Evolutionary conservation across 1,139 yeast genomes (phyloP), one percentile per base, ranked within the genome.

Genomic region (Wickerhamiella infanticola): DNA sequence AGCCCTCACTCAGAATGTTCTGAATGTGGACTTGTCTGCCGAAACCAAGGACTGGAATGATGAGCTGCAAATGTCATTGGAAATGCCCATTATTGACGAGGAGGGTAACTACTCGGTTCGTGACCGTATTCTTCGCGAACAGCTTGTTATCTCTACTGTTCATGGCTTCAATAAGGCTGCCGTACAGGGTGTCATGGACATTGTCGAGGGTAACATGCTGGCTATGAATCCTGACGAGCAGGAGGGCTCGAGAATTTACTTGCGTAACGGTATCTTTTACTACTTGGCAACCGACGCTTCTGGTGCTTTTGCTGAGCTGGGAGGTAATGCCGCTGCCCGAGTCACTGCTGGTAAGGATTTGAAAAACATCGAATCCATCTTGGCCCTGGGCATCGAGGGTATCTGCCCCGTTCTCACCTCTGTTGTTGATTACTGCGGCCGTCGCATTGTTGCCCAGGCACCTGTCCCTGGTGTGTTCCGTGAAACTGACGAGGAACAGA

Each of bases 401-500:
- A 68, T 86, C 44, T 75, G 77, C 56, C 79, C 81, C 47, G 69
- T 88, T 51, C 76, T 84, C 54, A 83, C 96, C 5, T 73, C 88
- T 41, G 73, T 88, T 50, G 85, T 90, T 47, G 97, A 90, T 63
- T 88, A 75, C 64, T 77, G 82, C 62, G 98, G 98, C 51, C 80
- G 77, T 57, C 75, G 97, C 62, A 69, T 88, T 39, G 73, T 88
- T 40, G 86, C 94, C 61, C 98, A 90, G 67, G 84, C 95, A 13
- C 95, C 96, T 25, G 94, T 90, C 43, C 98, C 98, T n/a, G 98
- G 98, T 50, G 76, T 88, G 50, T 81, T 88, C 65, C 71, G 74
- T 47, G 73, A 73, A 46, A 39, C 45, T 3, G 52, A 47, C 43
- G 63, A 65, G 47, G 73, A 73, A 47, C 37, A 44, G 8, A 81